Conservation (phyloP, 2,329 filamentous ascomycete species). For the Ophiostoma perfectum region DNA sequence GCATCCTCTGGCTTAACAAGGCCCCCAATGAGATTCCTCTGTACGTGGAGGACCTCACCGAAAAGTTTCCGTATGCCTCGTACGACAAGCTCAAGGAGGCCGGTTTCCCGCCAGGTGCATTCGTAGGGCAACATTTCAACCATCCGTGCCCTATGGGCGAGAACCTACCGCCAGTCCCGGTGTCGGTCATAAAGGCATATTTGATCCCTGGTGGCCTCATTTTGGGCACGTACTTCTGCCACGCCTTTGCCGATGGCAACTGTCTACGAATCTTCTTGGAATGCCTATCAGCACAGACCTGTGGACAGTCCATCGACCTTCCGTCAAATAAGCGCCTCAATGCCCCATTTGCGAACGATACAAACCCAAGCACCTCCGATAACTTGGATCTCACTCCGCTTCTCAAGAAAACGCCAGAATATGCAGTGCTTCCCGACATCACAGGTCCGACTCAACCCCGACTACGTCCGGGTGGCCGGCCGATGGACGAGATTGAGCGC, state of each 20-base stretch:
- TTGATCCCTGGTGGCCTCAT: constrained; percentile 39
- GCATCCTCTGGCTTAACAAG: constrained; percentile 27
- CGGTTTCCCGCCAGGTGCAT: constrained; percentile 32
- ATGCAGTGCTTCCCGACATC: constrained; percentile 31
- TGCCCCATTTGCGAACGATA: constrained; percentile 25
- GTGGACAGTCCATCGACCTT: constrained; percentile 26
- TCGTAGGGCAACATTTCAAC: constrained; percentile 31
- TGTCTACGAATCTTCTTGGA: constrained; percentile 38
- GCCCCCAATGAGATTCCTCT: constrained; percentile 28
- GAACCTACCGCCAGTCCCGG: constrained; percentile 32
- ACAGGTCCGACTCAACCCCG: constrained; percentile 38
- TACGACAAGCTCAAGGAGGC: constrained; percentile 30
- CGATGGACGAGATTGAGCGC: constrained; percentile 33
- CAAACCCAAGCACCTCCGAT: constrained; percentile 26
- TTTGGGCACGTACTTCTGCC: constrained; percentile 39
- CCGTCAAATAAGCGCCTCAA: constrained; percentile 28
- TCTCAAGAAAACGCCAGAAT: constrained; percentile 36
- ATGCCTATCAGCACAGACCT: constrained; percentile 36
- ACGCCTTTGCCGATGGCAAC: constrained; percentile 40
- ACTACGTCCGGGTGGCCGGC: constrained; percentile 29
- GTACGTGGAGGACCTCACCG: constrained; percentile 25
- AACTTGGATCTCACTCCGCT: constrained; percentile 27
- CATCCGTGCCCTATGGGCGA: constrained; percentile 22
- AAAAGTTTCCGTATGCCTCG: constrained; percentile 27
- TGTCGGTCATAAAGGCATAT: constrained; percentile 37